These are phyloP conservation scores for Penicillium egyptiacum DNA, from an alignment of 495 filamentous ascomycete genomes.

Conservation along the genomic window DNA sequence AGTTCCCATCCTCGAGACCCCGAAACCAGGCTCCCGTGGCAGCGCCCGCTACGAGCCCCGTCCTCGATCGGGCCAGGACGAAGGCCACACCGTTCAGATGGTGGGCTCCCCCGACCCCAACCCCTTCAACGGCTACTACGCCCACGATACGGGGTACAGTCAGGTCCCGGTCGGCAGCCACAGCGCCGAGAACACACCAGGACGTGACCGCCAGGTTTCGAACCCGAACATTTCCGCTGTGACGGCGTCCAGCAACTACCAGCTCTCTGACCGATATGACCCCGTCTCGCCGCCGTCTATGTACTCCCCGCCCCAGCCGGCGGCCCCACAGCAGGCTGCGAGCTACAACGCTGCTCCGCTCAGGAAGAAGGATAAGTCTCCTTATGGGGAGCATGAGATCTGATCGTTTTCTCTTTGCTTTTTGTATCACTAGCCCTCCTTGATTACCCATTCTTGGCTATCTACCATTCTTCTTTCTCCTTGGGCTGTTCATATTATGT, in stretches of 20 bases:
- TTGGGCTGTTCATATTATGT: constrained; percentile 12
- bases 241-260: constrained; percentile 18
- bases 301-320: constrained; percentile 23
- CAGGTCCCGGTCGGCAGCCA: constrained; percentile 12
- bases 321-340: background rate
- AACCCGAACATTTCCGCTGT: constrained; percentile 11
- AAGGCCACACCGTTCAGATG: constrained; percentile 6
- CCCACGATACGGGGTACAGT: constrained; percentile 20
- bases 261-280: constrained; percentile 24
- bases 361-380: constrained; percentile 15
- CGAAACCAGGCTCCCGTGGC: constrained; percentile 27
- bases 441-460: background rate
- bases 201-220: constrained; percentile 4
- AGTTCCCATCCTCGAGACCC: constrained; percentile 27
- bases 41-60: constrained; percentile 27
- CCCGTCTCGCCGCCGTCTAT: constrained; percentile 25
- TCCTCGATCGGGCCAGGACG: constrained; percentile 6
- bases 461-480: background rate
- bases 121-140: constrained; percentile 17
- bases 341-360: background rate
- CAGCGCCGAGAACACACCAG: constrained; percentile 9
- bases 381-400: constrained; percentile 18
- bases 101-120: constrained; percentile 19
- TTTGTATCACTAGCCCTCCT: background rate
- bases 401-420: constrained; percentile 6